A percentile compares a stretch with the other conserved stretches of the same genome.
phyloP scores from a whole-genome alignment of 352 stramenopile species.

The Chrysophaeum taylorii region DNA sequence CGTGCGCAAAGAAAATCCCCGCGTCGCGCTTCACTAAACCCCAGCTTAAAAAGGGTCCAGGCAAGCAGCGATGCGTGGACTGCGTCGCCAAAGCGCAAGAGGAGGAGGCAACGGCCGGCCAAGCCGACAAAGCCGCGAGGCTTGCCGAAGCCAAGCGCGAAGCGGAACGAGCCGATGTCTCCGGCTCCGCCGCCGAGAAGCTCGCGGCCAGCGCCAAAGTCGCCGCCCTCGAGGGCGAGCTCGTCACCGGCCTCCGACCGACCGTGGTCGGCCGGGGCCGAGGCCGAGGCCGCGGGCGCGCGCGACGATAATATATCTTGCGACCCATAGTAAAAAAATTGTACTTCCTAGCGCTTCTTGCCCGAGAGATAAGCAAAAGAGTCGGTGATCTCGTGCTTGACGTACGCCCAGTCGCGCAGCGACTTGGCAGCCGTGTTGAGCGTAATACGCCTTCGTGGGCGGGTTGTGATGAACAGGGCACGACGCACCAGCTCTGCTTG shows the following conservation, averaged over 20 bases:
- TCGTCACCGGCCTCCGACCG: constrained; percentile 9
- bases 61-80: neutral
- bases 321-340: too few species aligned
- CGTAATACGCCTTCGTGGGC: too few species aligned
- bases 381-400: constrained; percentile 1
- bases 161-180: neutral
- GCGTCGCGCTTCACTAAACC: neutral
- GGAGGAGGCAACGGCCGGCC: neutral
- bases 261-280: neutral
- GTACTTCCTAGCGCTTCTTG: neutral
- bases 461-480: too few species aligned
- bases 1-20: neutral
- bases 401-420: neutral
- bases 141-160: neutral
- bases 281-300: neutral
- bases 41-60: constrained; percentile 7
- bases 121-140: neutral
- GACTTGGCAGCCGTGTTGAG: neutral
- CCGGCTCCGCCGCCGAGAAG: constrained; percentile 3
- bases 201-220: neutral
- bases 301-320: neutral
- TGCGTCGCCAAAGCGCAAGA: neutral
- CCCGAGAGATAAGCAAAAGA: neutral
- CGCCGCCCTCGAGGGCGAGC: constrained; percentile 10
- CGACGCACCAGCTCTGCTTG: neutral